Percentiles rank a stretch among this genome's conserved stretches.
Evolutionary conservation across 306 rosid genomes (phyloP).

Genomic region (Inga oerstediana): DNA sequence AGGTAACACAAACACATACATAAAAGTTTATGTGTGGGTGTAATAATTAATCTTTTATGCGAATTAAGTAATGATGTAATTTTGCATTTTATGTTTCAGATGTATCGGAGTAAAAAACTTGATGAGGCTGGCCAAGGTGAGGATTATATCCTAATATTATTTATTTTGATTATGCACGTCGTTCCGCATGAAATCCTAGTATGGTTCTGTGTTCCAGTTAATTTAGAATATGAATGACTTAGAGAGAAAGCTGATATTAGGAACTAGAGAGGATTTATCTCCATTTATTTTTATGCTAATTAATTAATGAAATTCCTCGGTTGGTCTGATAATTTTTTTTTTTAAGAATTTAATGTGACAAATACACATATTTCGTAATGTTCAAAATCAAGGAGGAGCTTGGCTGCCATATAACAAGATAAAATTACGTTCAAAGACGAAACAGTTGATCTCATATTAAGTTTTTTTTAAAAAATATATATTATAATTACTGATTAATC

Average conservation of each 20-base stretch:
- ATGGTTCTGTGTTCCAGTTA: neutral
- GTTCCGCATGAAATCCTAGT: neutral
- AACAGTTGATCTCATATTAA: no score
- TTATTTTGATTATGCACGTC: neutral
- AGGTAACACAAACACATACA: constrained; percentile 33
- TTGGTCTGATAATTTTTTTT: no score
- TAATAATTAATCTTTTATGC: neutral
- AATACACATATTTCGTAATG: no score
- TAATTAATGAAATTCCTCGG: no score
- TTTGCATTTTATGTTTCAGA: constrained; percentile 39
- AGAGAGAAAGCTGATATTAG: neutral
- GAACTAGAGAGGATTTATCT: neutral
- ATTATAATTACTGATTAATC: neutral
- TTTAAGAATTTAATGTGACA: no score
- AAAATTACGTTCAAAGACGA: no score
- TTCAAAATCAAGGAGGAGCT: no score
- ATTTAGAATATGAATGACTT: neutral
- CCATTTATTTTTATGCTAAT: no score
- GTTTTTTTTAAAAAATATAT: no score
- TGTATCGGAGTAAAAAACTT: constrained; percentile 81
- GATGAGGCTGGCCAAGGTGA: constrained; percentile 73
- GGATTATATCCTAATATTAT: neutral
- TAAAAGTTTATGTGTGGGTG: neutral
- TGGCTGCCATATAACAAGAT: no score
- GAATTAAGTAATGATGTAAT: neutral